phyloP scores from a whole-genome alignment of 352 stramenopile species.

The Phytophthora ohioensis region DNA sequence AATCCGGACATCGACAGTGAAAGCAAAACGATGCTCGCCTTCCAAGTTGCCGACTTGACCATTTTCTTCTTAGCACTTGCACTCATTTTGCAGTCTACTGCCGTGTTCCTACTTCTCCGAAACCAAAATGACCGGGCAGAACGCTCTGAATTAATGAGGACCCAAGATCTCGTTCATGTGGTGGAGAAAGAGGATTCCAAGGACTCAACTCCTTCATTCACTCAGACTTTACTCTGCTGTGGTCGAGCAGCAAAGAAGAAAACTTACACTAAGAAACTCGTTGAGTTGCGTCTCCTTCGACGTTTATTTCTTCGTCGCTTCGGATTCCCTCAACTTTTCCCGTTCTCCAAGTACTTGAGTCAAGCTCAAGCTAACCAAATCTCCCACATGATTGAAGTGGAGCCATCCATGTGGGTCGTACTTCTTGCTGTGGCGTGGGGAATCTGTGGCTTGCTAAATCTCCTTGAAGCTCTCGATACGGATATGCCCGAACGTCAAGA shows the following conservation, averaged over 20 bases:
- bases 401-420: slow-evolving; percentile 68
- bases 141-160: slow-evolving; percentile 49
- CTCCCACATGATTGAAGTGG: slow-evolving; percentile 78
- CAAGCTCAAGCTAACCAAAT: slow-evolving; percentile 81
- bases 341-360: slow-evolving; percentile 77
- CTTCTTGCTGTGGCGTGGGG: slow-evolving; percentile 54
- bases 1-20: slow-evolving; percentile 37
- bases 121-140: slow-evolving; percentile 49
- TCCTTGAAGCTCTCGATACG: slow-evolving; percentile 25
- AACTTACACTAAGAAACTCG: slow-evolving; percentile 21
- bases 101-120: slow-evolving; percentile 52
- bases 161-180: slow-evolving; percentile 38
- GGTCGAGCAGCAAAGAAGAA: slow-evolving; percentile 21
- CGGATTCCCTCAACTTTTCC: slow-evolving; percentile 55
- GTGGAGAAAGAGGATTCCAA: slow-evolving; percentile 1
- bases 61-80: slow-evolving; percentile 60
- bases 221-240: slow-evolving; percentile 25
- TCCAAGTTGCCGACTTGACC: slow-evolving; percentile 60
- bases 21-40: slow-evolving; percentile 49
- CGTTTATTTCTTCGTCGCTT: slow-evolving; percentile 54
- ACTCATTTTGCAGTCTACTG: slow-evolving; percentile 55
- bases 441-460: slow-evolving; percentile 32
- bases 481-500: slow-evolving; percentile 35
- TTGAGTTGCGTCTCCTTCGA: slow-evolving; percentile 48
- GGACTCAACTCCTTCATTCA: slow-evolving; percentile 5